These are phyloP conservation scores for Ganoderma sinense DNA, from an alignment of 1,284 basidiomycete genomes.

Conservation along the genomic window DNA sequence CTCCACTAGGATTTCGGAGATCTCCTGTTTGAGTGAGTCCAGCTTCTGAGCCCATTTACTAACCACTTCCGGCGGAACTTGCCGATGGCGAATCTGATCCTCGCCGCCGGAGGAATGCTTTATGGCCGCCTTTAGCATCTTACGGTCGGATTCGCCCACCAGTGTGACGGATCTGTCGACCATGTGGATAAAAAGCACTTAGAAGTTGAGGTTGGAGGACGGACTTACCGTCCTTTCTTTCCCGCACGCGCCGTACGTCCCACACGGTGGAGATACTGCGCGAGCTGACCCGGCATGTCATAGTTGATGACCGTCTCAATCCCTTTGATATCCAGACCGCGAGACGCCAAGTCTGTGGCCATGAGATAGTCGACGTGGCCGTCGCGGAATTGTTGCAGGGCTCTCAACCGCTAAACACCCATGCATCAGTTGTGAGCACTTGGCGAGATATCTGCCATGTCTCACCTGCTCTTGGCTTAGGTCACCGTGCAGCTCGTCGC, in stretches of 20 bases:
- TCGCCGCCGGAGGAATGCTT: conserved; percentile 82
- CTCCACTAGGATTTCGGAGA: conserved; percentile 85
- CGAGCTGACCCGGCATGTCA: conserved; percentile 94
- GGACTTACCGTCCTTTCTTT: conserved; percentile 82
- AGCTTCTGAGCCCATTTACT: conserved; percentile 77
- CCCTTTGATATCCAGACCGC: conserved; percentile 97
- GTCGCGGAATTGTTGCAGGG: conserved; percentile 89
- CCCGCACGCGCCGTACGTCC: conserved; percentile 97
- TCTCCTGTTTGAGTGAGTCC: conserved; percentile 79
- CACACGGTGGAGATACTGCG: conserved; percentile 96
- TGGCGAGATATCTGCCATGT: conserved; percentile 15
- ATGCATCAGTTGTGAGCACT: conserved; percentile 9
- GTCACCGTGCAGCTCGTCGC: conserved; percentile 94
- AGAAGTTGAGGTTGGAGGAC: conserved; percentile 1
- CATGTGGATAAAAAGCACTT: not conserved
- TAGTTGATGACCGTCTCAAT: conserved; percentile 99
- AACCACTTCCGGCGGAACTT: conserved; percentile 85
- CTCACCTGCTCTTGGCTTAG: conserved; percentile 92
- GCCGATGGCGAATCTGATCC: conserved; percentile 90
- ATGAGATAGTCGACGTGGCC: conserved; percentile 89
- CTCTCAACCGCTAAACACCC: conserved; percentile 74
- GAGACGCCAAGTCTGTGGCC: conserved; percentile 95
- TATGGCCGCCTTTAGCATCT: conserved; percentile 95
- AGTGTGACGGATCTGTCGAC: conserved; percentile 86
- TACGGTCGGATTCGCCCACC: conserved; percentile 95